Evolutionary conservation across 345 rosid genomes (phyloP).

Genomic region (Boechera retrofracta): DNA sequence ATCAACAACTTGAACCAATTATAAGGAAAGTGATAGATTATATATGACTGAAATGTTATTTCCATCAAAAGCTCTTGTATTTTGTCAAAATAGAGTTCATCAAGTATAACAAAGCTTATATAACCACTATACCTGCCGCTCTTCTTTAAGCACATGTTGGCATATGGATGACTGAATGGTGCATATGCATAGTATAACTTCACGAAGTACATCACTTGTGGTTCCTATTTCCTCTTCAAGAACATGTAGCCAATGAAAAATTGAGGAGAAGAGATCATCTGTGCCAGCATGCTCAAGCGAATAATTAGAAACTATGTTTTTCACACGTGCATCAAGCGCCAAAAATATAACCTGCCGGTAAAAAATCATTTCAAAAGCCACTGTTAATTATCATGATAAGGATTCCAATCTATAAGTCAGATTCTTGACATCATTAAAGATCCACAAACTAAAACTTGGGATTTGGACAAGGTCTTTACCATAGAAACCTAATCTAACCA

Average conservation of each 20-base stretch:
- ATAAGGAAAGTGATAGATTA: not conserved
- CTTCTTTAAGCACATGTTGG: constrained; percentile 97
- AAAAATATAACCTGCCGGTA: constrained; percentile 80
- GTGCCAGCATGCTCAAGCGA: constrained; percentile 90
- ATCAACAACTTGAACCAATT: too few relatives aligned
- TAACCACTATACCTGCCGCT: constrained; percentile 64
- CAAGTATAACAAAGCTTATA: not conserved
- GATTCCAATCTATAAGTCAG: not conserved
- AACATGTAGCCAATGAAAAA: constrained; percentile 70
- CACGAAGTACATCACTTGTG: constrained; percentile 54
- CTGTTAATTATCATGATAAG: constrained; percentile 18
- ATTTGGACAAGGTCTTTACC: not conserved
- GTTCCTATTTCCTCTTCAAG: constrained; percentile 60
- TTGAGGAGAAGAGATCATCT: constrained; percentile 72
- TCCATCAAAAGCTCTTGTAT: not conserved
- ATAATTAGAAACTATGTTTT: constrained; percentile 88
- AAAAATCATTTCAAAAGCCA: constrained; percentile 14
- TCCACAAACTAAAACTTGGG: not conserved
- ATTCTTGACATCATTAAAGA: not conserved
- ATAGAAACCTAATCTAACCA: constrained; percentile 6
- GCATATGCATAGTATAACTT: constrained; percentile 79
- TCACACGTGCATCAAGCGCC: constrained; percentile 87
- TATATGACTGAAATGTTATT: not conserved
- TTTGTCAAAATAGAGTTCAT: not conserved
- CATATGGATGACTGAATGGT: constrained; percentile 84